These are phyloP conservation scores for Acmispon strigosus DNA, from an alignment of 306 rosid species.

Conservation along the genomic window DNA sequence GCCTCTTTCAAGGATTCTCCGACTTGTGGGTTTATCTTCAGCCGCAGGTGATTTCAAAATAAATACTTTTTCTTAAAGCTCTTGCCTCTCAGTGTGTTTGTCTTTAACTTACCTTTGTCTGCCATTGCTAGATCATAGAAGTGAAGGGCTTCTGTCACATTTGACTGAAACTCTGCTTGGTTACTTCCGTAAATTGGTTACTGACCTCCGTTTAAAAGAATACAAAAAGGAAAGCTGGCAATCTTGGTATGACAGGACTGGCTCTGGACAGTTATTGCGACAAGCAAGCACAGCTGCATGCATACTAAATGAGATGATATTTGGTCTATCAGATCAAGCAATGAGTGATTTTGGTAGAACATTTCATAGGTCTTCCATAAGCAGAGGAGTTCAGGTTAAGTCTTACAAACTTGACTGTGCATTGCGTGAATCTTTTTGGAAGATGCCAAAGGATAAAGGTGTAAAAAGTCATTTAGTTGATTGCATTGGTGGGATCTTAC, in stretches of 20 bases:
- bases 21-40: constrained; percentile 71
- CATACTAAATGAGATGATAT: constrained; percentile 87
- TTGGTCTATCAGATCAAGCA: constrained; percentile 79
- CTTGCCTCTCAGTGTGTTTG: not conserved
- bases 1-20: constrained; percentile 80
- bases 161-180: constrained; percentile 67
- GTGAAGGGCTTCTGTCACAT: constrained; percentile 58
- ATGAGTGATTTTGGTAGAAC: constrained; percentile 37
- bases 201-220: constrained; percentile 70
- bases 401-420: constrained; percentile 28
- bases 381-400: constrained; percentile 30
- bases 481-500: constrained; percentile 76
- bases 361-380: constrained; percentile 46
- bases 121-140: constrained; percentile 45
- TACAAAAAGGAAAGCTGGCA: constrained; percentile 74
- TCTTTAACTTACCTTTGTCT: constrained; percentile 2
- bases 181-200: constrained; percentile 65
- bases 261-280: constrained; percentile 80
- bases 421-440: constrained; percentile 51
- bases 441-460: constrained; percentile 40
- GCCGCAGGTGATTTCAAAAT: constrained; percentile 60
- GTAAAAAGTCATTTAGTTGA: constrained; percentile 56
- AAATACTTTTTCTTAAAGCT: constrained; percentile 1
- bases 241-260: constrained; percentile 77
- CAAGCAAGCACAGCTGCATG: constrained; percentile 93